Conservation (phyloP, 202 grass and related monocot genomes). For the Musa balbisiana region DNA sequence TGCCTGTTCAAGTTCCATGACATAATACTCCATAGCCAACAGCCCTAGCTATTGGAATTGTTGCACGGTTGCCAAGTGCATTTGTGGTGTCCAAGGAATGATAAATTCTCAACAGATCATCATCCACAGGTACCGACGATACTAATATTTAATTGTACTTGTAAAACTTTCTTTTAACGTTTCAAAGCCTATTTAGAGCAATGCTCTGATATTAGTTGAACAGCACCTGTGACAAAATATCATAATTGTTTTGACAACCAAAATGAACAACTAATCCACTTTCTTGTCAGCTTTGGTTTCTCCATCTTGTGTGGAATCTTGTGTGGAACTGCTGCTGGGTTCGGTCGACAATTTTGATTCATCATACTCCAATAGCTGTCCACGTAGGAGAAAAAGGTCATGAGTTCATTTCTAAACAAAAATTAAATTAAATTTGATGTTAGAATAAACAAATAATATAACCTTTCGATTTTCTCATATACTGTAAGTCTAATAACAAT, state of each 20-base stretch:
- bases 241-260: background rate
- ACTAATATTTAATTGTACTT: no score
- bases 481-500: no score
- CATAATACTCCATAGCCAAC: no score
- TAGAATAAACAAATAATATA: background rate
- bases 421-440: background rate
- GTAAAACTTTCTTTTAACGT: no score
- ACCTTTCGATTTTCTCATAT: no score
- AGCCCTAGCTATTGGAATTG: no score
- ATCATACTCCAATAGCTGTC: constrained; percentile 62
- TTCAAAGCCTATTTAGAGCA: no score
- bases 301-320: constrained; percentile 29
- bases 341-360: constrained; percentile 46
- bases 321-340: constrained; percentile 25
- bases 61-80: no score
- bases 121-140: no score
- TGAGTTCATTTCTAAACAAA: background rate
- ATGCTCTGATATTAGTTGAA: background rate
- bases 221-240: background rate
- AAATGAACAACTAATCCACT: constrained; percentile 25
- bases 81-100: no score
- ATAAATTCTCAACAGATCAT: no score
- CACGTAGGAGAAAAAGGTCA: background rate
- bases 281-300: constrained; percentile 36
- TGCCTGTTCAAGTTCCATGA: no score